Conservation (phyloP, 768 basidiomycete species). For the Suillus alpinus region DNA sequence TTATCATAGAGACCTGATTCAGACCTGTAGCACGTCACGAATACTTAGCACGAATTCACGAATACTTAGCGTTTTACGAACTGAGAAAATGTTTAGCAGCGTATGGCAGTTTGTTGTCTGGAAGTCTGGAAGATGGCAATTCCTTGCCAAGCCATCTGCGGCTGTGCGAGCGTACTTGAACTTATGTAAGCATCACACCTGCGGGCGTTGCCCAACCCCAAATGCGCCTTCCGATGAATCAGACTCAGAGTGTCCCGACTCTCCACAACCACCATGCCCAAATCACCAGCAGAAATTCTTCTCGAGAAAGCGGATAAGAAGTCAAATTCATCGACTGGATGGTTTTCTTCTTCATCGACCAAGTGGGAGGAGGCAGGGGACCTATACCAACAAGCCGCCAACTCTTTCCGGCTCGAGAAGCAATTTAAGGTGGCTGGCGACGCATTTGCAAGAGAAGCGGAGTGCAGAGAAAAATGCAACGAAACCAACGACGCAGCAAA, state of each 20-base stretch:
- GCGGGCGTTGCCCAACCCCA: background rate
- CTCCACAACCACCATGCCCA: slow-evolving; percentile 55
- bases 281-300: slow-evolving; percentile 72
- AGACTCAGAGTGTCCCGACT: slow-evolving; percentile 11
- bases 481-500: slow-evolving; percentile 95
- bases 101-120: background rate
- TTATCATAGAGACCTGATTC: background rate
- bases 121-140: no score
- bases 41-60: background rate
- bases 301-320: slow-evolving; percentile 94
- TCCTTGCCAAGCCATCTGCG: background rate
- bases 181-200: slow-evolving; percentile 1
- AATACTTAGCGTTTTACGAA: background rate
- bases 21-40: background rate
- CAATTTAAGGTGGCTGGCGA: slow-evolving; percentile 90
- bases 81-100: background rate
- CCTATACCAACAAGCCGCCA: slow-evolving; percentile 92
- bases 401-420: slow-evolving; percentile 90
- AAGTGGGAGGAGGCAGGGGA: slow-evolving; percentile 97
- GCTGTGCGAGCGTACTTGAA: background rate
- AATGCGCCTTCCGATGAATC: slow-evolving; percentile 3
- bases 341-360: slow-evolving; percentile 81
- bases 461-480: slow-evolving; percentile 85
- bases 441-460: slow-evolving; percentile 89
- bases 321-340: slow-evolving; percentile 74